Evolutionary conservation across 2,329 filamentous ascomycete genomes (phyloP).

Genomic region (Aspergillus sp.): DNA sequence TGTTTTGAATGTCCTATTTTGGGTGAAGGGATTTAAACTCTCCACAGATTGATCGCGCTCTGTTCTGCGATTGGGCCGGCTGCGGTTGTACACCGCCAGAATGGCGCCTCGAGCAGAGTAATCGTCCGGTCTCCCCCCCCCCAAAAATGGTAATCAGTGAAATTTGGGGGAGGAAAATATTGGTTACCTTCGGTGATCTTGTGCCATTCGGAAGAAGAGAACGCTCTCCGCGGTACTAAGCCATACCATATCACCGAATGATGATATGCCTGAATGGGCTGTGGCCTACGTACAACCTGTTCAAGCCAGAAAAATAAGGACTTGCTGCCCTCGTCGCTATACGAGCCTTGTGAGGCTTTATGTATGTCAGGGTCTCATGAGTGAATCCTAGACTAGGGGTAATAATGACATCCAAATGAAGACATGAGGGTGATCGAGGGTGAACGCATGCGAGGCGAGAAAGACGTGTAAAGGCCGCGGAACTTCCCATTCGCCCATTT

Average conservation of each 20-base stretch:
- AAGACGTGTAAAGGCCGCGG: background rate
- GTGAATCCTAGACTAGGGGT: background rate
- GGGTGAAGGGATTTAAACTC: constrained; percentile 4
- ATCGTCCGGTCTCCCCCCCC: background rate
- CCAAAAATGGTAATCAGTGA: background rate
- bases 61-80: constrained; percentile 20
- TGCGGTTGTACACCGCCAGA: constrained; percentile 22
- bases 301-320: background rate
- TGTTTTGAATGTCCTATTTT: background rate
- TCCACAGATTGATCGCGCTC: constrained; percentile 13
- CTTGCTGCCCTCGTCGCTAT: background rate
- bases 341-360: background rate
- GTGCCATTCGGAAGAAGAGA: background rate
- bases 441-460: constrained; percentile 8
- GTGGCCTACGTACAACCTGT: background rate
- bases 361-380: background rate
- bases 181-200: background rate
- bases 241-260: background rate
- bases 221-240: background rate
- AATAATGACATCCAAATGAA: background rate
- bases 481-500: background rate
- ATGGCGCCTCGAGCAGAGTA: constrained; percentile 10
- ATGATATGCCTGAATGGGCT: background rate
- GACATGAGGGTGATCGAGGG: background rate
- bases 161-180: background rate